These are phyloP conservation scores for Tetraselmis striata DNA, from an alignment of 139 green algal species.

Conservation along the genomic window DNA sequence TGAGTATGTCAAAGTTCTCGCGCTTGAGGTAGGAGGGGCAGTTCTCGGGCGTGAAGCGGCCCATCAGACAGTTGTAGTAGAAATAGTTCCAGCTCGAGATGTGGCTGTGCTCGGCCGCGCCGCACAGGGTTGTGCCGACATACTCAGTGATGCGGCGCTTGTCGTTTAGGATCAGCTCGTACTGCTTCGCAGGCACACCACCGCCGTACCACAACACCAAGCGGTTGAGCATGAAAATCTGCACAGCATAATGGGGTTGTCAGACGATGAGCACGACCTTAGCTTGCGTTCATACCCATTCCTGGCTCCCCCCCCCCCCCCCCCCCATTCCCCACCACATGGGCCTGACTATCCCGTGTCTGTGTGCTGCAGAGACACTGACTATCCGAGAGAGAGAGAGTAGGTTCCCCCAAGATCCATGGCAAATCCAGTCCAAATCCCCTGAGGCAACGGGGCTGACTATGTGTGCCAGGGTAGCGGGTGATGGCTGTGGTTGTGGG, in stretches of 20 bases:
- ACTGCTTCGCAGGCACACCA: slow-evolving; percentile 91
- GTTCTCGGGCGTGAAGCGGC: slow-evolving; percentile 84
- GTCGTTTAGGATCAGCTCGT: slow-evolving; percentile 83
- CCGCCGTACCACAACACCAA: slow-evolving; percentile 85
- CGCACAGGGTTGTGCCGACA: slow-evolving; percentile 79
- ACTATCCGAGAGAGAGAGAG: too few species aligned
- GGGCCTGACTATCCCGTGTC: too few species aligned
- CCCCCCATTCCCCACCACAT: too few species aligned
- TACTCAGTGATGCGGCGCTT: slow-evolving; percentile 81
- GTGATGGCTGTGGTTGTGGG: too few species aligned
- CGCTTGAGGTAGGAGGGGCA: slow-evolving; percentile 88
- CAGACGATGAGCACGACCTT: too few species aligned
- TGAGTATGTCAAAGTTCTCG: slow-evolving; percentile 69
- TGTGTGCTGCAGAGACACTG: too few species aligned
- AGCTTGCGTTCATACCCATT: too few species aligned
- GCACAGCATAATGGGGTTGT: slow-evolving; percentile 1
- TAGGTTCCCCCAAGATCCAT: too few species aligned
- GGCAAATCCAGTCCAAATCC: too few species aligned
- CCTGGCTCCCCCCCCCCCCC: too few species aligned
- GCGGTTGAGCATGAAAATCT: slow-evolving; percentile 61
- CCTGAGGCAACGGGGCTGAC: too few species aligned
- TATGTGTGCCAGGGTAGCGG: too few species aligned
- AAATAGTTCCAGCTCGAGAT: slow-evolving; percentile 89
- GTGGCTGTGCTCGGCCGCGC: slow-evolving; percentile 50
- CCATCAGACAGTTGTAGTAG: slow-evolving; percentile 93